Percentiles rank a stretch among this genome's conserved stretches.
phyloP scores from a whole-genome alignment of 2,329 filamentous ascomycete species.

The Pseudocercospora fijiensis region DNA sequence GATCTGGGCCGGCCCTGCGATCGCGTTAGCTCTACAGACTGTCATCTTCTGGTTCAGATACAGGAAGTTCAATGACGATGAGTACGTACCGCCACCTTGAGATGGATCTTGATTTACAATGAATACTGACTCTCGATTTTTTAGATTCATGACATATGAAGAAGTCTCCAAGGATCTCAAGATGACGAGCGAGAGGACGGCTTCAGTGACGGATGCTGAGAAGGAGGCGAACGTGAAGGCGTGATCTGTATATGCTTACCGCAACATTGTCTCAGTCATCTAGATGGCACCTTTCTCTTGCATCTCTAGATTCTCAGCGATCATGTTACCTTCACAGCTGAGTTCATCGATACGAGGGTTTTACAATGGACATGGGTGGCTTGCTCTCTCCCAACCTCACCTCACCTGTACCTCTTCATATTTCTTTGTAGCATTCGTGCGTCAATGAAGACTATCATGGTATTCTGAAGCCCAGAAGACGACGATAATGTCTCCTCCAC shows the following conservation, averaged over 20 bases:
- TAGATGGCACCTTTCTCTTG: neutral
- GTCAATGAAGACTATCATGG: neutral
- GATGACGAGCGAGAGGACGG: neutral
- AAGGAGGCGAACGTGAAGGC: neutral
- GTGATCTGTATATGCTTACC: neutral
- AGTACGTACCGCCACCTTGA: slow-evolving; percentile 3
- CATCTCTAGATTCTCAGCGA: neutral
- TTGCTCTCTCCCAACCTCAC: neutral
- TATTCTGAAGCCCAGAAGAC: neutral
- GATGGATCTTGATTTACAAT: neutral
- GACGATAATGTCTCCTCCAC: neutral
- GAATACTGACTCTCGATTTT: neutral
- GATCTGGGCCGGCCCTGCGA: slow-evolving; percentile 36
- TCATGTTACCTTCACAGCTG: neutral
- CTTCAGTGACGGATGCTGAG: neutral
- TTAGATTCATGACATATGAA: slow-evolving; percentile 8
- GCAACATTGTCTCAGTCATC: neutral
- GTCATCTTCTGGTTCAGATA: slow-evolving; percentile 51
- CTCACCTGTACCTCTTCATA: neutral
- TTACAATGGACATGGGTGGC: neutral
- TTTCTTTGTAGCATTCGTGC: neutral
- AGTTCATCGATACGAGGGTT: neutral
- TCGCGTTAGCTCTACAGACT: slow-evolving; percentile 51
- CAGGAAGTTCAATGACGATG: slow-evolving; percentile 41
- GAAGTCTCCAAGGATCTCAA: neutral